Conservation (phyloP, 2,329 filamentous ascomycete genomes). For the Drechslerella coelobrocha region DNA sequence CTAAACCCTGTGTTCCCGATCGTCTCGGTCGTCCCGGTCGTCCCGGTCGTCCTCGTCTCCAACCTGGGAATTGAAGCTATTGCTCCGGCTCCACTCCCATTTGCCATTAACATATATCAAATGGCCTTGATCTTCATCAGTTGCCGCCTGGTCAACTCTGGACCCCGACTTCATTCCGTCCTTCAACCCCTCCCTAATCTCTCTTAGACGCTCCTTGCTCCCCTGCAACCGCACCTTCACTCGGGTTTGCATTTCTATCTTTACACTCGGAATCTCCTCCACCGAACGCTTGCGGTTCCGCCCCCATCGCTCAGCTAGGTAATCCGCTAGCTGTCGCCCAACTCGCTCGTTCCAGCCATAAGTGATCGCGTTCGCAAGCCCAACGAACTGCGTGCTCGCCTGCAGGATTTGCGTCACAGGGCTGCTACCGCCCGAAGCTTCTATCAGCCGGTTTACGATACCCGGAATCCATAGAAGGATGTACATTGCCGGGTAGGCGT, state of each 20-base stretch:
- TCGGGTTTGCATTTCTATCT: conserved; percentile 33
- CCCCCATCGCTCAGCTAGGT: conserved; percentile 30
- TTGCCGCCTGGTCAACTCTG: conserved; percentile 16
- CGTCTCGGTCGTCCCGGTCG: background rate
- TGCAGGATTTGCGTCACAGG: conserved; percentile 56
- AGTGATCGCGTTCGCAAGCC: conserved; percentile 58
- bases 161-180: conserved; percentile 14
- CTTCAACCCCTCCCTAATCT: conserved; percentile 36
- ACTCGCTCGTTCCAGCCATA: conserved; percentile 59
- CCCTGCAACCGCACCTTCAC: conserved; percentile 29
- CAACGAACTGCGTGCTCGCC: conserved; percentile 58
- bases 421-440: conserved; percentile 54
- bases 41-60: conserved; percentile 15
- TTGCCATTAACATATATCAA: conserved; percentile 45
- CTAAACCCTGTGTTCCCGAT: background rate
- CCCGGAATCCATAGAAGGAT: conserved; percentile 59
- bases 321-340: conserved; percentile 28
- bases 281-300: conserved; percentile 15
- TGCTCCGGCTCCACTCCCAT: conserved; percentile 45
- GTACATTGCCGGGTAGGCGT: conserved; percentile 59
- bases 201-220: conserved; percentile 40
- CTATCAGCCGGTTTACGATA: conserved; percentile 57
- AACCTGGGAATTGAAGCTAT: conserved; percentile 36
- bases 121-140: conserved; percentile 30
- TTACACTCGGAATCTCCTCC: conserved; percentile 13